Percentiles rank a stretch among this genome's conserved stretches.
These are phyloP conservation scores for Arthrobotrys entomopaga DNA, from an alignment of 2,329 filamentous ascomycete genomes.

Conservation along the genomic window DNA sequence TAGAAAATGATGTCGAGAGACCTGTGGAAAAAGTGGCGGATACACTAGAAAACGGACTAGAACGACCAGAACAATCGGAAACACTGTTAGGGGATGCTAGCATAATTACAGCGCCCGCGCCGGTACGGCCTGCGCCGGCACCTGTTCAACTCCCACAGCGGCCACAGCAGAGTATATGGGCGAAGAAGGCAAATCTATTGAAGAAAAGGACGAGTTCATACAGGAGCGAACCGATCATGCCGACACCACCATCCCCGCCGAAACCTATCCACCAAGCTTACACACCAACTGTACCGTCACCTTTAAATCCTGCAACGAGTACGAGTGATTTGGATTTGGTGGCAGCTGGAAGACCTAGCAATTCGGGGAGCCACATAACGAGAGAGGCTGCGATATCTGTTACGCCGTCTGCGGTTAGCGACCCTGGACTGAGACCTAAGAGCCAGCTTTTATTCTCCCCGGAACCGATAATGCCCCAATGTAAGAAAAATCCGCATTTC, in stretches of 20 bases:
- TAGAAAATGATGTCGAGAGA: slow-evolving; percentile 15
- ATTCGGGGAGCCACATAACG: slow-evolving; percentile 26
- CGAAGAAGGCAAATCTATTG: slow-evolving; percentile 38
- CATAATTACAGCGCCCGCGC: slow-evolving; percentile 19
- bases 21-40: slow-evolving; percentile 56
- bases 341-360: slow-evolving; percentile 24
- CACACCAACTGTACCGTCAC: slow-evolving; percentile 59
- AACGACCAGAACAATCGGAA: slow-evolving; percentile 56
- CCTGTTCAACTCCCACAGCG: slow-evolving; percentile 39
- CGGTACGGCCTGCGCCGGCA: slow-evolving; percentile 45
- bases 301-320: slow-evolving; percentile 59
- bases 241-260: slow-evolving; percentile 35
- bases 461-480: slow-evolving; percentile 35
- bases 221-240: slow-evolving; percentile 24
- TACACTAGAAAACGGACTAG: slow-evolving; percentile 56
- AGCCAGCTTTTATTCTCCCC: slow-evolving; percentile 23
- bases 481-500: slow-evolving; percentile 16
- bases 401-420: slow-evolving; percentile 22
- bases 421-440: slow-evolving; percentile 16
- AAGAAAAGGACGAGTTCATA: slow-evolving; percentile 31
- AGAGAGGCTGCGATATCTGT: slow-evolving; percentile 7
- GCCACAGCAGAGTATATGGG: slow-evolving; percentile 45
- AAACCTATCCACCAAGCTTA: slow-evolving; percentile 56
- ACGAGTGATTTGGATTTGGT: slow-evolving; percentile 33
- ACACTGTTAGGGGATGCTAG: slow-evolving; percentile 24